Conservation (phyloP, 495 filamentous ascomycete species). For the Neurospora terricola region DNA sequence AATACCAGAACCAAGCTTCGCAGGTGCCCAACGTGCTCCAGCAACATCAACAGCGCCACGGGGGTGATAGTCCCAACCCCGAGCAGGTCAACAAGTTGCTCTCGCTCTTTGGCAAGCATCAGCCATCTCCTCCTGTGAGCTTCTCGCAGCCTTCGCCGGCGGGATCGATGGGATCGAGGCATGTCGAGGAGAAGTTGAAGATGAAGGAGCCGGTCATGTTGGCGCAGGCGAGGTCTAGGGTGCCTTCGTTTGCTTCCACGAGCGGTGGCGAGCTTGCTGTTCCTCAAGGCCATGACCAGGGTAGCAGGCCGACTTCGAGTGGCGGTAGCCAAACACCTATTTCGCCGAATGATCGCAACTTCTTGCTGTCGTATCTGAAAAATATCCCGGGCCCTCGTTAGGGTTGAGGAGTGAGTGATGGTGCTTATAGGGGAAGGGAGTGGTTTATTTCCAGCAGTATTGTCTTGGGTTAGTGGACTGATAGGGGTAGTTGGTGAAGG, state of each 20-base stretch:
- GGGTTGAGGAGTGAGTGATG: background rate
- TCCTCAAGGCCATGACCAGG: conserved; percentile 9
- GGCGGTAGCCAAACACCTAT: conserved; percentile 42
- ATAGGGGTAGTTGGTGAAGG: background rate
- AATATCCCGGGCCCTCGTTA: conserved; percentile 17
- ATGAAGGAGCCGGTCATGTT: conserved; percentile 23
- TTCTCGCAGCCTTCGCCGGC: conserved; percentile 18
- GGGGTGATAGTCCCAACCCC: conserved; percentile 13
- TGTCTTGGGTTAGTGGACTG: background rate
- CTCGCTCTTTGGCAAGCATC: conserved; percentile 57
- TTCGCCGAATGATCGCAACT: conserved; percentile 63
- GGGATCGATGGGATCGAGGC: conserved; percentile 25
- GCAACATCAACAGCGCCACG: conserved; percentile 9
- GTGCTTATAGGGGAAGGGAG: background rate
- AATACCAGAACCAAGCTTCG: conserved; percentile 4
- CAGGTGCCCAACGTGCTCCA: conserved; percentile 2
- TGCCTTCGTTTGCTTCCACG: conserved; percentile 29
- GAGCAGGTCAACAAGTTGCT: conserved; percentile 62
- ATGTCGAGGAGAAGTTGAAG: conserved; percentile 35
- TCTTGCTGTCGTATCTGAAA: conserved; percentile 66
- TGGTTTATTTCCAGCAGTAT: background rate
- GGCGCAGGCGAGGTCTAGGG: conserved; percentile 26
- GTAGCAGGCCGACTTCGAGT: conserved; percentile 23
- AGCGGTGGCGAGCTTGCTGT: conserved; percentile 5
- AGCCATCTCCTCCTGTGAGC: conserved; percentile 7